These are phyloP conservation scores for Beauveria sp. DNA, from an alignment of 2,329 filamentous ascomycete genomes.

Conservation along the genomic window DNA sequence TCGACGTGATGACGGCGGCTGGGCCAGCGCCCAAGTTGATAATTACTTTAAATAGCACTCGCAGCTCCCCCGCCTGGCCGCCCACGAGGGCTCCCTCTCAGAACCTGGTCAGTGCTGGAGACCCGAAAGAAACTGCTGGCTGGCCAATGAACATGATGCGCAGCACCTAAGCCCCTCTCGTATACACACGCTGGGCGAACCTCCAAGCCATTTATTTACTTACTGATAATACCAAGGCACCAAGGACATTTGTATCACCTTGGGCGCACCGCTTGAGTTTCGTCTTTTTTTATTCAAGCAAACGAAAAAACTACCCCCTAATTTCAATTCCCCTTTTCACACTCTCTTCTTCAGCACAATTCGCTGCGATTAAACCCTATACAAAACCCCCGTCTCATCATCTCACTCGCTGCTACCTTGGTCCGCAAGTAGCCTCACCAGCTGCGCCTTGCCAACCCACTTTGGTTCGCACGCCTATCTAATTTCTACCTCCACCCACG, in stretches of 20 bases:
- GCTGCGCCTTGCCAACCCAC: conserved; percentile 1
- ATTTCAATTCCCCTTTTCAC: not conserved
- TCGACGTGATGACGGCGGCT: not conserved
- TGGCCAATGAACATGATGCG: not conserved
- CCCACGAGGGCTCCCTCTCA: too few relatives aligned
- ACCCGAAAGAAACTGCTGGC: not conserved
- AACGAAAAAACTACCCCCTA: not conserved
- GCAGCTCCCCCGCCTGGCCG: too few relatives aligned
- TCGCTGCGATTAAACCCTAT: not conserved
- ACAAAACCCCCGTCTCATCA: not conserved
- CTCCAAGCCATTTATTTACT: not conserved
- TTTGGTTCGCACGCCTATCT: not conserved
- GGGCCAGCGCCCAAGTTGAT: too few relatives aligned
- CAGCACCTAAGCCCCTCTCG: not conserved
- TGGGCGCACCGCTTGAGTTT: too few relatives aligned
- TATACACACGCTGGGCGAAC: not conserved
- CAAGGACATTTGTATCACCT: too few relatives aligned
- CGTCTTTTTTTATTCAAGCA: too few relatives aligned
- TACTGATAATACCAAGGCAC: not conserved
- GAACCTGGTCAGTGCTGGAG: too few relatives aligned
- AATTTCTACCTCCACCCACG: not conserved
- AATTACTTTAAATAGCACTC: too few relatives aligned
- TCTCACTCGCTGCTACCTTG: not conserved
- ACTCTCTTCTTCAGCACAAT: not conserved
- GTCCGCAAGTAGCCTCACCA: not conserved